These are phyloP conservation scores for Xylaria sp. DNA, from an alignment of 2,329 filamentous ascomycete genomes.

Conservation along the genomic window DNA sequence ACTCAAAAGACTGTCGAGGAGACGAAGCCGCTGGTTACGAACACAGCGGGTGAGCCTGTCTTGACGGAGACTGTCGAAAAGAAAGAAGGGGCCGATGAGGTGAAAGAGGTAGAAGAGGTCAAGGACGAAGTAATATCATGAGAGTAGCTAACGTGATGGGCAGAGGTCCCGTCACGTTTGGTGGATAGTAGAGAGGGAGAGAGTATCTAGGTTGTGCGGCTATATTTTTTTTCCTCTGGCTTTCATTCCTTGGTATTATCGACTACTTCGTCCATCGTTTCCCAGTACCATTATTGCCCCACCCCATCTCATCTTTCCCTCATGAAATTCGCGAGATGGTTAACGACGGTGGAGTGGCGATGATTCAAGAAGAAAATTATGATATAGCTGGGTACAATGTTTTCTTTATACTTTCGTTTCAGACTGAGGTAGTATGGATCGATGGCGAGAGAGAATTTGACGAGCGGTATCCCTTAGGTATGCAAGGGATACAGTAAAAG, in stretches of 20 bases:
- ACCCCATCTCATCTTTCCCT: background rate
- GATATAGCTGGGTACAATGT: background rate
- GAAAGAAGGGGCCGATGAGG: conserved; percentile 46
- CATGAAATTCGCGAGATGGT: background rate
- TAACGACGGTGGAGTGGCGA: background rate
- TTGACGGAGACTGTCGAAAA: conserved; percentile 48
- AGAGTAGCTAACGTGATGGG: conserved; percentile 17
- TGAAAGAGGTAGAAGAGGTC: conserved; percentile 43
- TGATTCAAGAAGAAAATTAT: background rate
- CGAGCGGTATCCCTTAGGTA: background rate
- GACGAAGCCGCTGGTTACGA: conserved; percentile 48
- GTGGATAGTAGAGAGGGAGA: background rate
- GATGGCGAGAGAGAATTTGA: conserved; percentile 1
- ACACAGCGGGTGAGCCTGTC: conserved; percentile 49
- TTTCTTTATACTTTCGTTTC: conserved; percentile 4
- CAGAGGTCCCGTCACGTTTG: background rate
- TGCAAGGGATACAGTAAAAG: background rate
- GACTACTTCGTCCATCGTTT: conserved; percentile 15
- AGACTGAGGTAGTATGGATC: background rate
- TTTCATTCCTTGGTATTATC: conserved; percentile 14
- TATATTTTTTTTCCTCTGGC: background rate
- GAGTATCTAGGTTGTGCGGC: background rate
- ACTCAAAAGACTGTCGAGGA: conserved; percentile 41
- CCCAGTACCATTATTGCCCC: background rate
- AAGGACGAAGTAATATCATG: conserved; percentile 47